phyloP scores from a whole-genome alignment of 495 filamentous ascomycete genomes.

The Penicillium alfredii region DNA sequence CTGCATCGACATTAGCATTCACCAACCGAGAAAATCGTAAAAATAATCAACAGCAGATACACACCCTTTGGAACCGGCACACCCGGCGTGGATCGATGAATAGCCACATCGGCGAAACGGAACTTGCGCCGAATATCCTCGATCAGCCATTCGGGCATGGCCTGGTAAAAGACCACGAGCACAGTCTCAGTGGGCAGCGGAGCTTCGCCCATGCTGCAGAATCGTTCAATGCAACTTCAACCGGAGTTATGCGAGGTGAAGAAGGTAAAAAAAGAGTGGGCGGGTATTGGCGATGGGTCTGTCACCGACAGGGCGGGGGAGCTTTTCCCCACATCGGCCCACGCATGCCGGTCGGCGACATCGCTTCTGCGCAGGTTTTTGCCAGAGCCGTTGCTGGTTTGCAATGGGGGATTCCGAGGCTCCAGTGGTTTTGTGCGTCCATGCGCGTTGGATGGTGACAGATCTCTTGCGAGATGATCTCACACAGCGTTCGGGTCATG shows the following conservation, averaged over 20 bases:
- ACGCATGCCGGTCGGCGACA: too few relatives aligned
- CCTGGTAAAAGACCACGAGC: constrained; percentile 39
- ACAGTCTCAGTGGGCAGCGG: constrained; percentile 24
- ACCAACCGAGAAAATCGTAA: background rate
- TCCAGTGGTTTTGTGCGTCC: too few relatives aligned
- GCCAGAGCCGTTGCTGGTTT: too few relatives aligned
- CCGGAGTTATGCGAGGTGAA: too few relatives aligned
- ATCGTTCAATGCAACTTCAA: background rate
- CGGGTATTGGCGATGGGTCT: background rate
- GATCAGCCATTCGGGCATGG: constrained; percentile 32
- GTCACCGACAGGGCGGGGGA: background rate
- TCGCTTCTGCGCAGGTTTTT: too few relatives aligned
- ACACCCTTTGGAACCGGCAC: constrained; percentile 13
- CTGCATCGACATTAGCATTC: constrained; percentile 11
- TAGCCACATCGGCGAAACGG: constrained; percentile 45
- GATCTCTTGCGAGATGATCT: too few relatives aligned
- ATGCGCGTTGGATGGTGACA: too few relatives aligned
- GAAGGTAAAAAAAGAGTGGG: background rate
- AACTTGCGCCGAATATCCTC: constrained; percentile 42
- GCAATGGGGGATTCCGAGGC: too few relatives aligned
- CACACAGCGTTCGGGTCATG: too few relatives aligned
- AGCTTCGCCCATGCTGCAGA: constrained; percentile 45
- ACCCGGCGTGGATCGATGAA: constrained; percentile 14
- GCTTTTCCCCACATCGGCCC: too few relatives aligned
- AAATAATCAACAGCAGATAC: too few relatives aligned